These are phyloP conservation scores for Paraphysoderma sedebokerense DNA, from an alignment of 371 early-diverging fungal species.

Conservation along the genomic window DNA sequence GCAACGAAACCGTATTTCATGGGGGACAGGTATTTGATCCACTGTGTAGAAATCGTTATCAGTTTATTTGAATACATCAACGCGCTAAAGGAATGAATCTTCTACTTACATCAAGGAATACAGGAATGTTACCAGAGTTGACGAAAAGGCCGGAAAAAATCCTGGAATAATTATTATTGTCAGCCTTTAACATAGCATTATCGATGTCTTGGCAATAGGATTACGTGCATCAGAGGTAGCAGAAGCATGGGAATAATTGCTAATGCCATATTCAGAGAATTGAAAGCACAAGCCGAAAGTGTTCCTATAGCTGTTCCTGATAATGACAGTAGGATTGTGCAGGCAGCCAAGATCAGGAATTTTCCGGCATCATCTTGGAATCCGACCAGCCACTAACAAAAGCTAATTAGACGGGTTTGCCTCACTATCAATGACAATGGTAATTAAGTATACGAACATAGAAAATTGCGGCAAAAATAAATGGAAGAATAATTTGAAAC, in stretches of 20 bases:
- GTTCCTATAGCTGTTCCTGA: constrained; percentile 29
- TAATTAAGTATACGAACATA: constrained; percentile 17
- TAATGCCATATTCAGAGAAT: constrained; percentile 19
- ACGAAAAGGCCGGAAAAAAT: constrained; percentile 39
- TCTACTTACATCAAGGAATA: constrained; percentile 27
- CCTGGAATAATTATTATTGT: constrained; percentile 8
- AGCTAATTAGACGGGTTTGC: too few relatives aligned
- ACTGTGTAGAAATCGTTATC: constrained; percentile 7
- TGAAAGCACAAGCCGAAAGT: constrained; percentile 23
- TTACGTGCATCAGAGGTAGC: constrained; percentile 10
- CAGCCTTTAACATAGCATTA: constrained; percentile 1
- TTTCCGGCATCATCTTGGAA: constrained; percentile 15
- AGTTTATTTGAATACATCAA: neutral
- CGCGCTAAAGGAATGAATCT: constrained; percentile 5
- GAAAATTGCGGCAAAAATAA: constrained; percentile 19
- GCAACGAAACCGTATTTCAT: constrained; percentile 15
- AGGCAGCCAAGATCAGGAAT: constrained; percentile 20
- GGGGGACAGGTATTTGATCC: constrained; percentile 41
- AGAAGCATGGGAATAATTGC: constrained; percentile 26
- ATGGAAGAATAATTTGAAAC: constrained; percentile 15
- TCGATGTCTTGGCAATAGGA: neutral
- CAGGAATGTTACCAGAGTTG: constrained; percentile 36
- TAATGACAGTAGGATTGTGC: constrained; percentile 8
- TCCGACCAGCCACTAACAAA: constrained; percentile 8
- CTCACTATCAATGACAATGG: too few relatives aligned